Evolutionary conservation across 164 flowering plant species (phyloP), one percentile per base, ranked within the genome.

Genomic region (Hamamelis virginiana): DNA sequence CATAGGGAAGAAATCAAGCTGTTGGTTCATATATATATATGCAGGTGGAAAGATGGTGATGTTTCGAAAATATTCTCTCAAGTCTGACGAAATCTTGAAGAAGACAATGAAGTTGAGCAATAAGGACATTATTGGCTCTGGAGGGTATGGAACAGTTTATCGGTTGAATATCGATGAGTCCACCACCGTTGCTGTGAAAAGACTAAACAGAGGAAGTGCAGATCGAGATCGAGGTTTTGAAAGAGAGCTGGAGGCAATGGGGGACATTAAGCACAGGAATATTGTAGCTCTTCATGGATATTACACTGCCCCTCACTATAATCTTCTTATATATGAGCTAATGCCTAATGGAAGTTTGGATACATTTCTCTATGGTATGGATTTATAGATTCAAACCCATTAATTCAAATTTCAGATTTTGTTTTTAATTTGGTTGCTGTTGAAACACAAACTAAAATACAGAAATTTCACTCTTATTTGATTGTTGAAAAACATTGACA

Each of bases 281-380:
- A 86, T 95, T 56, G 86, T 95, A 10, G 85, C 89, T 57, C 97
- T 92, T 55, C 87, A 88, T 77, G 99, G 97, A 75, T 92, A 92
- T 62, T 95, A 80, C 83, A 83, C 87, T 43, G 79, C 92, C 15
- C 80, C 88, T 64, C 85, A 85, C 28, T 89, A 85, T 66, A 90
- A 92, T 76, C 94, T 92, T 72, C 94, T 95, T 59, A 89, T 95
- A 27, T 95, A 90, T 76, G 97, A 91, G 69, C 86, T 92, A 1
- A 95, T 95, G 99, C 96, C 92, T 8, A 91, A 92, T 81, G 99
- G 97, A 74, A 87, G 97, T 56, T 72, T 95, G 69, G 87, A 91
- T 71, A 13, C 79, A 27, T 66, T 73, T 41, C 89, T 95, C 43
- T 94, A 91, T 72, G 96, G 97, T 91, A 86, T 45, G 59, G 4